A percentile compares a stretch with the other conserved stretches of the same genome.
Conservation (phyloP, 176 grass and related monocot genomes). For the Dendrocalamus sinicus region DNA sequence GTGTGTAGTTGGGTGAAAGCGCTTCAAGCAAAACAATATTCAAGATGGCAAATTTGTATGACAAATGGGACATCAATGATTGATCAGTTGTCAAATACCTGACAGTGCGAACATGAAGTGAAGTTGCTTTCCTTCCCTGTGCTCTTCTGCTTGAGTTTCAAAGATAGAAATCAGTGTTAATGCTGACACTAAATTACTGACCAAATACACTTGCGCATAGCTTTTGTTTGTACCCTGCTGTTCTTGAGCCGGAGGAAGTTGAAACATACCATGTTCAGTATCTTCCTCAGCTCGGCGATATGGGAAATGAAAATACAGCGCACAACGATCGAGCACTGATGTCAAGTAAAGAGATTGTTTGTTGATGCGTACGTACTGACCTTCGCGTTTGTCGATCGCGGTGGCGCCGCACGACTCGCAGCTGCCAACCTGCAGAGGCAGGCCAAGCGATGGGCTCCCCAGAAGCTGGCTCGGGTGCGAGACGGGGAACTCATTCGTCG, state of each 20-base stretch:
- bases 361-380: not conserved
- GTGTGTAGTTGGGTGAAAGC: not conserved
- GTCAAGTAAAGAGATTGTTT: not conserved
- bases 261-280: slow-evolving; percentile 45
- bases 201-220: not conserved
- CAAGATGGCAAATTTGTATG: not conserved
- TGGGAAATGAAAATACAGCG: not conserved
- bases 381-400: not conserved
- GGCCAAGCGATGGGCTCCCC: slow-evolving; percentile 29
- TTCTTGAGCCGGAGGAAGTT: slow-evolving; percentile 50
- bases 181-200: not conserved
- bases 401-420: slow-evolving; percentile 39
- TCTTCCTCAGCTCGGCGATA: slow-evolving; percentile 31
- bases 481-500: too few relatives aligned
- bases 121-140: slow-evolving; percentile 28
- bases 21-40: not conserved
- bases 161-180: not conserved
- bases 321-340: not conserved
- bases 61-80: not conserved
- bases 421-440: slow-evolving; percentile 37
- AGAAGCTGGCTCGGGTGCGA: slow-evolving; percentile 23
- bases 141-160: not conserved
- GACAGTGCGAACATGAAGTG: slow-evolving; percentile 41
- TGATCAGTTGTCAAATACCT: slow-evolving; percentile 15
- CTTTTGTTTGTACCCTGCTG: slow-evolving; percentile 22